phyloP scores from a whole-genome alignment of 257 asterid genomes.

The Scutellaria barbata region DNA sequence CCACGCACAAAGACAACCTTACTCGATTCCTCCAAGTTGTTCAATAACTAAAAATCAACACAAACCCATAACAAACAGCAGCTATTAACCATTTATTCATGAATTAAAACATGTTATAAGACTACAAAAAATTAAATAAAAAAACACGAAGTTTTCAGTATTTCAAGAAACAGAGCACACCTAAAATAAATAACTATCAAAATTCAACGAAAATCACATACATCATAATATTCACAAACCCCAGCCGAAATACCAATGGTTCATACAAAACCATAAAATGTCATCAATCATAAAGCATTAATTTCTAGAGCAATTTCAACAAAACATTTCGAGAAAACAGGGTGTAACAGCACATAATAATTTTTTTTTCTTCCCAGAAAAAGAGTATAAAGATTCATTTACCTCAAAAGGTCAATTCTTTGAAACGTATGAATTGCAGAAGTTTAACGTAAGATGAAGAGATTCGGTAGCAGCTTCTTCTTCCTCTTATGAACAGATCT shows the following conservation, averaged over 20 bases:
- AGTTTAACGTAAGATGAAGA: neutral
- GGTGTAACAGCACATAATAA: neutral
- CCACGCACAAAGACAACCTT: constrained; percentile 9
- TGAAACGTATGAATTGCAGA: constrained; percentile 10
- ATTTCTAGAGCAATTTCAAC: constrained; percentile 22
- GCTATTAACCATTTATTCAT: neutral
- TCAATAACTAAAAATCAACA: constrained; percentile 6
- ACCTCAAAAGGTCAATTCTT: constrained; percentile 28
- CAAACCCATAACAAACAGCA: neutral
- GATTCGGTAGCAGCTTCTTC: constrained; percentile 3
- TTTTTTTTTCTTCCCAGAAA: neutral
- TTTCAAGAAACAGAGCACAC: constrained; percentile 32
- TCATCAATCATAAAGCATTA: constrained; percentile 4
- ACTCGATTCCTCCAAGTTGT: neutral
- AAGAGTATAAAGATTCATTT: neutral
- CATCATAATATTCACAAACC: neutral
- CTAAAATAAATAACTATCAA: neutral
- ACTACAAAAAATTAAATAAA: neutral
- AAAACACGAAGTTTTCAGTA: neutral
- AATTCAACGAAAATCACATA: neutral
- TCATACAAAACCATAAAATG: constrained; percentile 2
- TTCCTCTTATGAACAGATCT: constrained; percentile 28
- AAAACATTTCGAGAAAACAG: neutral
- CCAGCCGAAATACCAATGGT: neutral
- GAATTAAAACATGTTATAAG: neutral